Evolutionary conservation across 768 basidiomycete species (phyloP), one percentile per base, ranked within the genome.

Genomic region (Podaxis sp.): DNA sequence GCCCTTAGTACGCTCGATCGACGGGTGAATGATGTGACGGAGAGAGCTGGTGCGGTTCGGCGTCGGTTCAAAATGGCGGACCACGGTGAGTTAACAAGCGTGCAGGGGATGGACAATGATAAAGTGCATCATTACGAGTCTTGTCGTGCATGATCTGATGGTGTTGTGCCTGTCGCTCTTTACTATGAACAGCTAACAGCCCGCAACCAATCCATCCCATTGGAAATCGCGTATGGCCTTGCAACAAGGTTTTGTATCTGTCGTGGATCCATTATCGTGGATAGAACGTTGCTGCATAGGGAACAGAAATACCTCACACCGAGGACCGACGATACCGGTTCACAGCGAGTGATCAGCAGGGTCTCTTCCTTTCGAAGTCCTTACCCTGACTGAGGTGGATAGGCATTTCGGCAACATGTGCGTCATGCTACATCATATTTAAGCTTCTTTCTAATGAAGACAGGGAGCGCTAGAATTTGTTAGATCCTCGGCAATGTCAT

Each of bases 401-500:
- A 51, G 24, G 26, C 3, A 24, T 52, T 28, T 40, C 37, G 37
- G 50, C 7, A 50, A 28, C 30, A 20, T 22, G 22, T 52, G 59
- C 59, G 51, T 60, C 59, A 60, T 60, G 22, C 26, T 38, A 53
- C 26, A 30, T 53, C 38, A 38, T 20, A 38, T 40, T 60, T 38
- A 38, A 3, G 15, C 33, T 28, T 40, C 13, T 10, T 26, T 20
- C 22, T 28, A 49, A 53, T 60, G 51, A 41, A 10, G 33, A 26
- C 36, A 38, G 46, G 53, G 46, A 38, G 20, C 1, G 46, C 17
- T 56, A 3, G 37, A 53, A 33, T 37, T 55, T 24, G 12, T n/a
- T 40, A 62, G 24, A 62, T 40, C 61, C 54, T 62, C 61, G 61
- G 61, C 33, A 55, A 46, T 44, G 51, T n/a, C 41, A 1, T 59